A percentile compares a stretch with the other conserved stretches of the same genome.
phyloP scores from a whole-genome alignment of 352 stramenopile species.

The Ophiocytium majus region DNA sequence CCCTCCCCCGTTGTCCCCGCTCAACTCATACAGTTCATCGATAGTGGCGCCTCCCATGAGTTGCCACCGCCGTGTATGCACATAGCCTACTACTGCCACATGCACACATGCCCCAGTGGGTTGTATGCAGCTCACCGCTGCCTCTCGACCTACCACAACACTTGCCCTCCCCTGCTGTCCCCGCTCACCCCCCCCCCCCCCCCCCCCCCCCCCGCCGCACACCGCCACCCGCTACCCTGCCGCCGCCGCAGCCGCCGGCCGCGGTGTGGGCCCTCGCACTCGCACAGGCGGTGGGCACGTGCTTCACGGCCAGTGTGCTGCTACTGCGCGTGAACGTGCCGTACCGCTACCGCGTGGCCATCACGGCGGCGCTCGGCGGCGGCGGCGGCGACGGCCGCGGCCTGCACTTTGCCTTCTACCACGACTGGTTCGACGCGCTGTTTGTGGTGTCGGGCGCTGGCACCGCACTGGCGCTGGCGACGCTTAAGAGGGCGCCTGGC shows the following conservation, averaged over 20 bases:
- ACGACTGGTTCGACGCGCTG: constrained; percentile 48
- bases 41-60: no score
- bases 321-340: constrained; percentile 49
- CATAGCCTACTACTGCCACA: no score
- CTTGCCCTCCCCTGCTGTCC: not conserved
- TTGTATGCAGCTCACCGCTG: no score
- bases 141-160: no score
- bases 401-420: constrained; percentile 36
- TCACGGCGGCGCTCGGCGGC: constrained; percentile 44
- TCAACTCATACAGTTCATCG: no score
- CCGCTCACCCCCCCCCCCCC: not conserved
- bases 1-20: no score
- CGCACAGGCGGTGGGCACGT: constrained; percentile 40
- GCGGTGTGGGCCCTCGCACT: constrained; percentile 42
- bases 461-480: constrained; percentile 33
- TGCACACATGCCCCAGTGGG: no score
- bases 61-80: no score
- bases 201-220: not conserved
- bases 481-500: constrained; percentile 30
- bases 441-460: constrained; percentile 43
- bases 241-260: constrained; percentile 7
- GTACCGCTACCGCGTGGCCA: constrained; percentile 34
- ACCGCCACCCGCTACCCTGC: not conserved
- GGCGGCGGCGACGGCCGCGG: not conserved
- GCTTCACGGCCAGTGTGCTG: constrained; percentile 51